A percentile compares a stretch with the other conserved stretches of the same genome.
phyloP scores from a whole-genome alignment of 23 red algal species.

The Gracilaria gracilis region DNA sequence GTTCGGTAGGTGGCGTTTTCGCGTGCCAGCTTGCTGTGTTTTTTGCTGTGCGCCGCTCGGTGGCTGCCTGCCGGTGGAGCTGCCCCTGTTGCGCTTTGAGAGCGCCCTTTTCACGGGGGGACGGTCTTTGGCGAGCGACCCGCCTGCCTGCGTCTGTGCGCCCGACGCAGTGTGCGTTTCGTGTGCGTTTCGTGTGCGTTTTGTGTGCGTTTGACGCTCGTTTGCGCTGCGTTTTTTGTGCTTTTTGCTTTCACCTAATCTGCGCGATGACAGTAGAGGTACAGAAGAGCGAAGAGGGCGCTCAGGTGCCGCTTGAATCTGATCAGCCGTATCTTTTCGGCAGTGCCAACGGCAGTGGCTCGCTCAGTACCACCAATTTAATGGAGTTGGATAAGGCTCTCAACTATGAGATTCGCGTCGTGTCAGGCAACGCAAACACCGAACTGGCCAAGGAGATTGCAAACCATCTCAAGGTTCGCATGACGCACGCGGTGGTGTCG shows the following conservation, averaged over 20 bases:
- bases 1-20: too few relatives aligned
- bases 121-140: too few relatives aligned
- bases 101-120: too few relatives aligned
- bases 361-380: constrained; percentile 59
- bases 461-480: constrained; percentile 71
- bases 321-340: constrained; percentile 59
- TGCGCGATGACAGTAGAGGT: neutral
- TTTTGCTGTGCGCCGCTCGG: too few relatives aligned
- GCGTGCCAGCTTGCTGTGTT: too few relatives aligned
- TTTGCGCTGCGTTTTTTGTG: neutral
- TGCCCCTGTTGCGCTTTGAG: neutral
- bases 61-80: neutral
- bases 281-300: constrained; percentile 46
- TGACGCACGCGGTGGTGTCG: constrained; percentile 82
- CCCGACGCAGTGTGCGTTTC: too few relatives aligned
- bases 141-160: too few relatives aligned
- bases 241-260: neutral
- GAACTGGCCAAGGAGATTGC: constrained; percentile 87
- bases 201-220: neutral
- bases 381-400: constrained; percentile 87
- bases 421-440: constrained; percentile 95
- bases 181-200: neutral
- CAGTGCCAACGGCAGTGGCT: constrained; percentile 42
- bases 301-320: constrained; percentile 54
- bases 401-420: constrained; percentile 98